Evolutionary conservation across 768 basidiomycete genomes (phyloP).

Genomic region (Xerocomus potaroensis): DNA sequence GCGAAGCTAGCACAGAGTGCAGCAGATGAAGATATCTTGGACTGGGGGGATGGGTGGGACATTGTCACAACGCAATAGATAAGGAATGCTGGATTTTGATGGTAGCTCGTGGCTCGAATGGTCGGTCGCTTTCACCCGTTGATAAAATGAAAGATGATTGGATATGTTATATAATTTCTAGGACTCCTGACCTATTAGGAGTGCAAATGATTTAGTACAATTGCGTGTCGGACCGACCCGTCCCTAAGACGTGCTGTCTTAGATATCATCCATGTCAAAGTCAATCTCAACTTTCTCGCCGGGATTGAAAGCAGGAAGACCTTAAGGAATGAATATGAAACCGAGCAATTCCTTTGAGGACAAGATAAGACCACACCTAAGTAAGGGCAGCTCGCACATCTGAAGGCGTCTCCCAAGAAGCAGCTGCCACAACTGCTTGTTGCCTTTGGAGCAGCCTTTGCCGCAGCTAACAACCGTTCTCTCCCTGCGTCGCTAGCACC

Average conservation of each 20-base stretch:
- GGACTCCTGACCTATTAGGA: background rate
- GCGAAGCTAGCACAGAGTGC: conserved; percentile 19
- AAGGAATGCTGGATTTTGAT: background rate
- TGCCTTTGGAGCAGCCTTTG: conserved; percentile 73
- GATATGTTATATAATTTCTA: conserved; percentile 4
- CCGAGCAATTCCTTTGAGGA: conserved; percentile 4
- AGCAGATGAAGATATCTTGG: conserved; percentile 27
- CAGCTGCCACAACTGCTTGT: conserved; percentile 98
- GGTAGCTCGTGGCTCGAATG: background rate
- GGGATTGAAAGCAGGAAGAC: conserved; percentile 95
- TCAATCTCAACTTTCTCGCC: conserved; percentile 96
- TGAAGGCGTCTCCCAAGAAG: conserved; percentile 96
- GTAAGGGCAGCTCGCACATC: conserved; percentile 95
- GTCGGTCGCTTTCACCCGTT: background rate
- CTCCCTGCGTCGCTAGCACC: conserved; percentile 59
- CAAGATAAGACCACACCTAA: conserved; percentile 59
- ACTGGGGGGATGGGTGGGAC: conserved; percentile 32
- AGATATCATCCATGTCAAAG: conserved; percentile 87
- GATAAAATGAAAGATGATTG: background rate
- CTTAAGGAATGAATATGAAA: conserved; percentile 39
- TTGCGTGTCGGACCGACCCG: background rate
- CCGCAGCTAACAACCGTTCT: conserved; percentile 61
- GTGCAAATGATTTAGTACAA: conserved; percentile 1
- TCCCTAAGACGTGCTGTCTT: conserved; percentile 13
- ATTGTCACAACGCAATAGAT: conserved; percentile 10